Conservation (phyloP, 2,329 filamentous ascomycete species). For the Fusarium sp. region DNA sequence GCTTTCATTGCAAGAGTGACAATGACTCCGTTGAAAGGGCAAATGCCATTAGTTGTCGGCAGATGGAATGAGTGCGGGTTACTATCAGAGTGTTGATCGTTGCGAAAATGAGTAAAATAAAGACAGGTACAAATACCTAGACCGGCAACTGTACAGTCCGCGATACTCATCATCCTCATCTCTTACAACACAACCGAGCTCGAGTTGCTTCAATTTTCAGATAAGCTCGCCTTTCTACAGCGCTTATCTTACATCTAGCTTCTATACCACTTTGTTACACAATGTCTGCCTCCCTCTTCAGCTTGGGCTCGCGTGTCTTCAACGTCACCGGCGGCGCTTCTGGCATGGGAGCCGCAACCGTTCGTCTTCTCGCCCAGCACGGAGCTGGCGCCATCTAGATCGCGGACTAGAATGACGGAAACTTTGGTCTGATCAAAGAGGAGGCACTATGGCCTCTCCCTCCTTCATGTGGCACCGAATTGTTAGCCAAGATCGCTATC, state of each 20-base stretch:
- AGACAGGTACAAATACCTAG: not conserved
- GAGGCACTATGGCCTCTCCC: not conserved
- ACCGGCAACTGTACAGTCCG: not conserved
- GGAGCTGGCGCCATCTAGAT: not conserved
- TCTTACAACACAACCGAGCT: not conserved
- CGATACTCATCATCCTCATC: not conserved
- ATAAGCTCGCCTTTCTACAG: not conserved
- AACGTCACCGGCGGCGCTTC: not conserved
- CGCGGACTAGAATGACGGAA: not conserved
- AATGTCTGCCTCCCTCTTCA: not conserved
- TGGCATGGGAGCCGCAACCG: not conserved
- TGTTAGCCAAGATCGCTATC: not conserved
- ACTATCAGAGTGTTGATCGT: not conserved
- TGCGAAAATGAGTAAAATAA: not conserved
- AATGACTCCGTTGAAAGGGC: not conserved
- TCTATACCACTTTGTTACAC: not conserved
- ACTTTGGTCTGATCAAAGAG: not conserved
- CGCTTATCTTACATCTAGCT: fast-evolving
- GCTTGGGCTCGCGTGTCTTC: not conserved
- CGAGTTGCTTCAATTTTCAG: not conserved
- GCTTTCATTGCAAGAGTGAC: not conserved
- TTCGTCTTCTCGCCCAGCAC: not conserved
- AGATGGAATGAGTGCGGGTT: not conserved
- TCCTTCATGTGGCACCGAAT: constrained; percentile 1
- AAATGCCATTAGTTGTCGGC: not conserved